Evolutionary conservation across 78 protist genomes (phyloP).

Genomic region (Goniomonas avonlea): DNA sequence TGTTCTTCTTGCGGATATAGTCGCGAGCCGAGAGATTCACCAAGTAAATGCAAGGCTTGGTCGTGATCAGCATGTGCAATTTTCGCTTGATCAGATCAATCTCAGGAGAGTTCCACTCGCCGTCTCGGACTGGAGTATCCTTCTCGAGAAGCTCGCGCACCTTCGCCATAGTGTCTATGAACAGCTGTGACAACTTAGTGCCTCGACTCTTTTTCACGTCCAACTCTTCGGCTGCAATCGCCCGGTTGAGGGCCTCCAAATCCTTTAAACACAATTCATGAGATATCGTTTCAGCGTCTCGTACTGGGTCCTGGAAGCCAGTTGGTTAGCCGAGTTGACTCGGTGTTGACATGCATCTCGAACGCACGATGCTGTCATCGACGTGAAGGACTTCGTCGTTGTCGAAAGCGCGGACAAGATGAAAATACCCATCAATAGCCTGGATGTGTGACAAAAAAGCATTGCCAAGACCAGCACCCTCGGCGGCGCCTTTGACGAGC

Average conservation of each 20-base stretch:
- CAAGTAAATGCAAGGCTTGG: conserved; percentile 45
- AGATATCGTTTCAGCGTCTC: conserved; percentile 32
- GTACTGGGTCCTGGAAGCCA: no score
- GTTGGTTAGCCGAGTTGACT: no score
- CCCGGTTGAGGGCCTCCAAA: not conserved
- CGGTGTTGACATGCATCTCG: no score
- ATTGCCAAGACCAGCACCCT: conserved; percentile 40
- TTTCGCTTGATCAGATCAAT: not conserved
- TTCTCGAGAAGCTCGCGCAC: not conserved
- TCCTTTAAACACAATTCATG: conserved; percentile 26
- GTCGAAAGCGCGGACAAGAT: conserved; percentile 37
- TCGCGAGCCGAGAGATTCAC: conserved; percentile 30
- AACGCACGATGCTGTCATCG: conserved; percentile 34
- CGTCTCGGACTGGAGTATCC: not conserved
- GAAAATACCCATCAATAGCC: conserved; percentile 40
- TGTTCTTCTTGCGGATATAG: conserved; percentile 25
- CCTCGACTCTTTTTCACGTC: not conserved
- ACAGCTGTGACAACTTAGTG: not conserved
- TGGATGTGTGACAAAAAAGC: conserved; percentile 34
- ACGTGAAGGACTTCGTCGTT: conserved; percentile 28
- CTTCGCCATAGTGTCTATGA: not conserved
- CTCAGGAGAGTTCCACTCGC: not conserved
- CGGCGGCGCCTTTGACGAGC: conserved; percentile 39
- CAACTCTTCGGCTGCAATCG: not conserved
- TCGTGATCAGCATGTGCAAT: conserved; percentile 24